phyloP scores from a whole-genome alignment of 257 asterid genomes.

The Nicotiana knightiana region DNA sequence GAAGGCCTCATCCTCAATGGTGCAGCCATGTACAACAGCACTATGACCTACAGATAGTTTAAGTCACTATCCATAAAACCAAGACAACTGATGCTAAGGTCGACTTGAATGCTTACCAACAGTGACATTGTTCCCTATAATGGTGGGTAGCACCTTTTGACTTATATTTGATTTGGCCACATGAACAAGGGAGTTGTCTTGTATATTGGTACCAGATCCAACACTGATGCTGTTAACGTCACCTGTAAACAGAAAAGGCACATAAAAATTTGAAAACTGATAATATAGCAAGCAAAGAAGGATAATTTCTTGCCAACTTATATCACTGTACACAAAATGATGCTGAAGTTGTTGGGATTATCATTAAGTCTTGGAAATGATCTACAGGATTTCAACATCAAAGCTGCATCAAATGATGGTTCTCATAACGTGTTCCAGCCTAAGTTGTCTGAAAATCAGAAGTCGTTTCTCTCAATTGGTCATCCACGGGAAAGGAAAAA shows the following conservation, averaged over 20 bases:
- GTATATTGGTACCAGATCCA: slow-evolving; percentile 77
- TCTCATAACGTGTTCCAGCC: no score
- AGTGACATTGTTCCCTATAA: slow-evolving; percentile 71
- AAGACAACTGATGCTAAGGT: not conserved
- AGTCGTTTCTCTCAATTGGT: no score
- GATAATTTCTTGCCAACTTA: not conserved
- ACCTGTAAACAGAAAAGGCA: slow-evolving; percentile 33
- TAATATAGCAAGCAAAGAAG: not conserved
- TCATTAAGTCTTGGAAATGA: not conserved
- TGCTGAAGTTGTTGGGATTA: not conserved
- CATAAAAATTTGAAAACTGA: not conserved
- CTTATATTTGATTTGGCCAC: slow-evolving; percentile 71
- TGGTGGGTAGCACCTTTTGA: slow-evolving; percentile 71
- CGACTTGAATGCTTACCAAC: slow-evolving; percentile 42
- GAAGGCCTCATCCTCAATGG: slow-evolving; percentile 79
- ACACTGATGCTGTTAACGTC: slow-evolving; percentile 65
- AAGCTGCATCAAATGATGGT: no score
- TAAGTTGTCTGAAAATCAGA: no score
- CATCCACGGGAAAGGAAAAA: not conserved
- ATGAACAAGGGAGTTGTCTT: slow-evolving; percentile 77
- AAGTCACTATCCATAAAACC: not conserved
- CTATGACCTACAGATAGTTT: slow-evolving; percentile 58
- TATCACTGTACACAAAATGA: not conserved
- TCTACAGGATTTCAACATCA: no score
- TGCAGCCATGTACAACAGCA: slow-evolving; percentile 84